Percentiles rank a stretch among this genome's conserved stretches.
phyloP scores from a whole-genome alignment of 495 filamentous ascomycete species.

The Stereocaulon alpinum region DNA sequence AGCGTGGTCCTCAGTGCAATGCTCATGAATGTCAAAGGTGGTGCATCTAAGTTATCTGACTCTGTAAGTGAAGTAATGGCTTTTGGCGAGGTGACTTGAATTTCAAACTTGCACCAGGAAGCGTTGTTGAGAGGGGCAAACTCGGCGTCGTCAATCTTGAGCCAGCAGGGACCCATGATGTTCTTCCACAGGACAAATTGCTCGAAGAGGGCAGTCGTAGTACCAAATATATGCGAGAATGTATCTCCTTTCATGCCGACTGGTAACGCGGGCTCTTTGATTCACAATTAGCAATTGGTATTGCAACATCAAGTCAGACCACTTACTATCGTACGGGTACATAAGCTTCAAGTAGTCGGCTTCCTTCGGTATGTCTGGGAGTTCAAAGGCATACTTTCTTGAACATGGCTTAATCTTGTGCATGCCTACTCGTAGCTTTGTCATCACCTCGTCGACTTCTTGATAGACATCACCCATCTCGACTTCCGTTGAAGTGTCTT shows the following conservation, averaged over 20 bases:
- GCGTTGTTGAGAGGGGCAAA: constrained; percentile 79
- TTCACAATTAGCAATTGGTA: not conserved
- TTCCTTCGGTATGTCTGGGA: constrained; percentile 78
- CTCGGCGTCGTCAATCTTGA: constrained; percentile 74
- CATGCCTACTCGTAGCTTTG: constrained; percentile 66
- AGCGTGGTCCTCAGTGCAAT: constrained; percentile 77
- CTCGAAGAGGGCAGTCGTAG: constrained; percentile 88
- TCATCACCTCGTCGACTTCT: constrained; percentile 81
- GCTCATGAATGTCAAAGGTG: constrained; percentile 89
- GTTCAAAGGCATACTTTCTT: constrained; percentile 92
- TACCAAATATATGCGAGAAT: constrained; percentile 89
- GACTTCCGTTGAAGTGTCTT: constrained; percentile 68
- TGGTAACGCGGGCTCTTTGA: constrained; percentile 47
- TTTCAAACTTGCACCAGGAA: constrained; percentile 94
- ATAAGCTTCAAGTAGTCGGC: constrained; percentile 85
- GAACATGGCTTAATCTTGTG: constrained; percentile 87
- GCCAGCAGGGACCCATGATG: constrained; percentile 97
- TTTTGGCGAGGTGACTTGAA: constrained; percentile 66
- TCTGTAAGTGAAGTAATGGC: constrained; percentile 59
- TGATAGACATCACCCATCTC: constrained; percentile 82
- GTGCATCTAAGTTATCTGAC: constrained; percentile 65
- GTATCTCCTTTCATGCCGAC: constrained; percentile 72
- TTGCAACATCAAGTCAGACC: not conserved
- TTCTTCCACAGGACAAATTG: constrained; percentile 98
- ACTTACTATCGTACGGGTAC: constrained; percentile 66